phyloP scores from a whole-genome alignment of 768 basidiomycete species.

The Gloeostereum incarnatum region DNA sequence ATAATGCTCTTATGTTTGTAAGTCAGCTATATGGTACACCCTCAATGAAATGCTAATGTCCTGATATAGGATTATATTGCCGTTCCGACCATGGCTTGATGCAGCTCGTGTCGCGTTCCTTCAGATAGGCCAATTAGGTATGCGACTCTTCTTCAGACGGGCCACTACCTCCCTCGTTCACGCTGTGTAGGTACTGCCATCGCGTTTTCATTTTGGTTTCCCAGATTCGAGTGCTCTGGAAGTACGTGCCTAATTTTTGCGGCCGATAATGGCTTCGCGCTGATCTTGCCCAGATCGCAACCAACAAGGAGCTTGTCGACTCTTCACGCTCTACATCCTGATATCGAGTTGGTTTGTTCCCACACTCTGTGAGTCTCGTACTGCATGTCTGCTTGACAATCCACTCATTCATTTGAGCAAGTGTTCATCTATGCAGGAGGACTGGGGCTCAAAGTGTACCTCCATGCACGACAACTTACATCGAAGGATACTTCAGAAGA shows the following conservation, averaged over 20 bases:
- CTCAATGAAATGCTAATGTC: conserved; percentile 1
- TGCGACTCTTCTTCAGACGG: conserved; percentile 5
- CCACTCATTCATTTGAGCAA: conserved; percentile 11
- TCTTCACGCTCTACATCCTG: conserved; percentile 38
- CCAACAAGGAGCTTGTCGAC: conserved; percentile 33
- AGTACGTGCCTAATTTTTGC: conserved; percentile 19
- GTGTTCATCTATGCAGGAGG: conserved; percentile 34
- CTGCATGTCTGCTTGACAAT: conserved; percentile 4
- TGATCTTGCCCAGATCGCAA: conserved; percentile 21
- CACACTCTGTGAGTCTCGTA: conserved; percentile 30
- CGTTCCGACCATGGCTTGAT: conserved; percentile 47
- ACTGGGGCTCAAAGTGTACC: conserved; percentile 27
- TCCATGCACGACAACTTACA: conserved; percentile 16
- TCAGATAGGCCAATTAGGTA: conserved; percentile 36
- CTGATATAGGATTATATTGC: conserved; percentile 27
- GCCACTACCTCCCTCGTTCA: background rate
- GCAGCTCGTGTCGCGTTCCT: conserved; percentile 38
- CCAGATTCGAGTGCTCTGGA: conserved; percentile 31
- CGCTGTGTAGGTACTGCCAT: conserved; percentile 27
- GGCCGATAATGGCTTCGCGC: background rate
- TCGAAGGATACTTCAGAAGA: conserved; percentile 3
- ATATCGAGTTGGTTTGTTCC: conserved; percentile 47
- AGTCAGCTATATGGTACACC: conserved; percentile 10
- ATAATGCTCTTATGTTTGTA: conserved; percentile 34
- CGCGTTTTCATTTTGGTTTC: conserved; percentile 31